Evolutionary conservation across 2,329 filamentous ascomycete genomes (phyloP).

Genomic region (Diaporthe amygdali): DNA sequence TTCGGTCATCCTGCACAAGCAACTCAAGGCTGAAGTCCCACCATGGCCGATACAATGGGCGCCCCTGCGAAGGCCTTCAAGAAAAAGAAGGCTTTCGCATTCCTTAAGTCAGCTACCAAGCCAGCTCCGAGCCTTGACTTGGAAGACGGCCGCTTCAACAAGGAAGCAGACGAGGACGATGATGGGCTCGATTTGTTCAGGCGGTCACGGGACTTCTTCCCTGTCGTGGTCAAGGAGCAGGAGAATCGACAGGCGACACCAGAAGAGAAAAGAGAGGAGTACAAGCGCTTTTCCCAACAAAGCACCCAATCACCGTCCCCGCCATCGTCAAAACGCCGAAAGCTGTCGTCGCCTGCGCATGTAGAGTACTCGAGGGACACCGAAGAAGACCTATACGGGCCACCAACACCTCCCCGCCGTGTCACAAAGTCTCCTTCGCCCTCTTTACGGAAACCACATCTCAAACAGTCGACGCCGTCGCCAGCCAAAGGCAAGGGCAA

Average conservation of each 20-base stretch:
- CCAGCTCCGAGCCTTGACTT: not conserved
- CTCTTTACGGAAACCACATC: not conserved
- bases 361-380: not conserved
- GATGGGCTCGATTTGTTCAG: slow-evolving; percentile 54
- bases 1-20: not conserved
- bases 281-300: not conserved
- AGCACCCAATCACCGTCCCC: not conserved
- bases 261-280: slow-evolving; percentile 6
- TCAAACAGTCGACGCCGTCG: not conserved
- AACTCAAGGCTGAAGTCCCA: not conserved
- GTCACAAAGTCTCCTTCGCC: not conserved
- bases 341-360: slow-evolving; percentile 6
- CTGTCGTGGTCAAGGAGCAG: slow-evolving; percentile 37
- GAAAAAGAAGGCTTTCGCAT: slow-evolving; percentile 32
- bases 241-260: slow-evolving; percentile 15
- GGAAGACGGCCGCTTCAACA: not conserved
- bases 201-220: slow-evolving; percentile 55
- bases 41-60: slow-evolving; percentile 14
- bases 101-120: slow-evolving; percentile 27
- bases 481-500: slow-evolving; percentile 19
- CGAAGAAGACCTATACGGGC: slow-evolving; percentile 22
- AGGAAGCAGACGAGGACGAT: slow-evolving; percentile 25
- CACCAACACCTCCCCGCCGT: slow-evolving; percentile 20
- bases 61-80: slow-evolving; percentile 24
- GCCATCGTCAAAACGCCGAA: slow-evolving; percentile 22